phyloP scores from a whole-genome alignment of 31 red algal species.

The Bonnemaisonia californica region DNA sequence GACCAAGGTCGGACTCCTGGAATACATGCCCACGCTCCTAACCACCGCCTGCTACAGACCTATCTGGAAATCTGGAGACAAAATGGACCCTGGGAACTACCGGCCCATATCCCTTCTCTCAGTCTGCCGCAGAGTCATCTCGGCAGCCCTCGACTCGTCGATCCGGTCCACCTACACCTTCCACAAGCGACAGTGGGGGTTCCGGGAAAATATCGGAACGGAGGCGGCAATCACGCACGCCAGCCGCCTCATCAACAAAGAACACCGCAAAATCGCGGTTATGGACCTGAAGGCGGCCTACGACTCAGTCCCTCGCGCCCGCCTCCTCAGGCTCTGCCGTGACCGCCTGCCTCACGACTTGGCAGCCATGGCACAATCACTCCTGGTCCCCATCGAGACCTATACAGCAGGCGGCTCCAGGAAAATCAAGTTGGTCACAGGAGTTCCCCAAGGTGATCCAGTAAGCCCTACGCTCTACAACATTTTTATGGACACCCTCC shows the following conservation, averaged over 20 bases:
- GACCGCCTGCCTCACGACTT: not conserved
- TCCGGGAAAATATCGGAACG: not conserved
- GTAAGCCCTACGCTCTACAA: constrained; percentile 43
- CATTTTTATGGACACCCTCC: constrained; percentile 41
- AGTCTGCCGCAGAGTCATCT: not conserved
- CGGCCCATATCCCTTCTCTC: not conserved
- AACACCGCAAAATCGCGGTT: no score
- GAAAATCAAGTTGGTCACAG: not conserved
- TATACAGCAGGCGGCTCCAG: not conserved
- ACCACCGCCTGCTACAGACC: not conserved
- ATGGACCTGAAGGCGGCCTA: constrained; percentile 38
- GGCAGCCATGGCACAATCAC: not conserved
- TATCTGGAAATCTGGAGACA: not conserved
- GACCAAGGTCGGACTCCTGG: not conserved
- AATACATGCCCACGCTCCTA: not conserved
- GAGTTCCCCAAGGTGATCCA: constrained; percentile 40
- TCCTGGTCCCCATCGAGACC: not conserved
- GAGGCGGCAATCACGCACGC: not conserved
- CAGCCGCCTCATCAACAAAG: no score
- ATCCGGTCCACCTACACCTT: not conserved
- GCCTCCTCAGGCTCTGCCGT: not conserved
- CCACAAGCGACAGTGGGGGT: not conserved
- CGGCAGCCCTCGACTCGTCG: not conserved
- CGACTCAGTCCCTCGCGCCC: constrained; percentile 19
- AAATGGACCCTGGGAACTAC: not conserved